Base-by-base conservation (phyloP, 2,329 filamentous ascomycete species). In the Claviceps fusiformis region DNA sequence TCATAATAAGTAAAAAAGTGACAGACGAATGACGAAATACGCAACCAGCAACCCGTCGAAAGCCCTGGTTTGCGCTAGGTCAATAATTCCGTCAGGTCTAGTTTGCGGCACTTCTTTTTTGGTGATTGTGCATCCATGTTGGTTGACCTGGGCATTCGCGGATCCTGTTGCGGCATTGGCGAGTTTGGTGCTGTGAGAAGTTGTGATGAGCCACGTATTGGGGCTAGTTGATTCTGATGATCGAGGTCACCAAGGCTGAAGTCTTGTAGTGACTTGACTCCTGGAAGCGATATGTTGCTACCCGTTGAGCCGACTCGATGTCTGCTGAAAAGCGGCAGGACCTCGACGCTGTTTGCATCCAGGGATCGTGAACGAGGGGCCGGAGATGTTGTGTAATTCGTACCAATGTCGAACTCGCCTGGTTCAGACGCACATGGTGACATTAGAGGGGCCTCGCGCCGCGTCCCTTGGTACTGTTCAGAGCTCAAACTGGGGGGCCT, bases 351-450 rank as follows among this genome's bases (percentile, higher is more conserved):
- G 15, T 41, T 9, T 17, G 17, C n/a, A 9, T 29, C 15, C 27
- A n/a, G 9, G 6, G 39, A 44, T 27, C 8, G 17, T 48, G 62
- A 56, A 43, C 58, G 64, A 64, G 71, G 63, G 17, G 64, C 17
- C n/a, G 81, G 80, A 11, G 83, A 85, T 35, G 77, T 77, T 4
- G 82, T 82, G 64, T 81, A 80, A 55, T 79, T 75, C 1, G 83
- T 85, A 59, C 79, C 78, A 33, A 74, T 73, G 66, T 93, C 88
- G 0, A 87, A 89, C 52, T 75, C 72, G 2, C 85, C 87, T 0
- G 71, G 72, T 64, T 51, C 47, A 44, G 78, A 75, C 54, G 65
- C 65, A 54, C 62, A 65, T 5, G 71, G 71, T 7, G 71, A 73
- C 2, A 68, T 66, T 5, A 73, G 62, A 31, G 67, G 67, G 9